Percentiles rank a stretch among this genome's conserved stretches.
Evolutionary conservation across 768 basidiomycete species (phyloP).

Genomic region (Lactifluus volemus): DNA sequence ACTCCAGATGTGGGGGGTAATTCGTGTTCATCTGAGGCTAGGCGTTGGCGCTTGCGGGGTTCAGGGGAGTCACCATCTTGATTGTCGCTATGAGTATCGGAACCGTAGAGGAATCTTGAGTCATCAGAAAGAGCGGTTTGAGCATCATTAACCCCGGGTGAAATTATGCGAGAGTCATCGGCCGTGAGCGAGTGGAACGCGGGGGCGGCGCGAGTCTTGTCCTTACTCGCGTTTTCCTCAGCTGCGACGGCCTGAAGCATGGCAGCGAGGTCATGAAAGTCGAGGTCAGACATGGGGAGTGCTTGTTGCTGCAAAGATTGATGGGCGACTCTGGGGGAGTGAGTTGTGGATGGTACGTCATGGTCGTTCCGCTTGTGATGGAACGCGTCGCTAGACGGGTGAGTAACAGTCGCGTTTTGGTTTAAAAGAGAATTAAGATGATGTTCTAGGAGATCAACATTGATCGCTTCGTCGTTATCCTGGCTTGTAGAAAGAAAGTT

Average conservation of each 20-base stretch:
- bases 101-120: constrained; percentile 30
- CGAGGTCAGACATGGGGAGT: constrained; percentile 32
- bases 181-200: constrained; percentile 74
- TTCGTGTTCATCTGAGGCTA: constrained; percentile 26
- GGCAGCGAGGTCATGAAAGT: constrained; percentile 61
- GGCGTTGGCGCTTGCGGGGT: constrained; percentile 20
- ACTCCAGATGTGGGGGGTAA: constrained; percentile 34
- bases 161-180: constrained; percentile 28
- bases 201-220: constrained; percentile 58
- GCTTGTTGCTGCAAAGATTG: constrained; percentile 1
- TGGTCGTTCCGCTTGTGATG: constrained; percentile 4
- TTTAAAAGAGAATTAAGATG: constrained; percentile 68
- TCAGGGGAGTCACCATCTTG: constrained; percentile 19
- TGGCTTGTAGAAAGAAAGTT: constrained; percentile 33
- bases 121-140: constrained; percentile 21
- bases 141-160: constrained; percentile 8
- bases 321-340: constrained; percentile 4
- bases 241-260: constrained; percentile 56
- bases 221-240: constrained; percentile 39
- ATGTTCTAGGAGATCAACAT: constrained; percentile 44
- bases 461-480: constrained; percentile 30
- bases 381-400: constrained; percentile 39
- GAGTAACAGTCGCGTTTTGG: constrained; percentile 65
- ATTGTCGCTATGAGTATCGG: constrained; percentile 28
- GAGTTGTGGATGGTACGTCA: constrained; percentile 17